These are phyloP conservation scores for Ganoderma lingzhi DNA, from an alignment of 1,284 basidiomycete species.

Conservation along the genomic window DNA sequence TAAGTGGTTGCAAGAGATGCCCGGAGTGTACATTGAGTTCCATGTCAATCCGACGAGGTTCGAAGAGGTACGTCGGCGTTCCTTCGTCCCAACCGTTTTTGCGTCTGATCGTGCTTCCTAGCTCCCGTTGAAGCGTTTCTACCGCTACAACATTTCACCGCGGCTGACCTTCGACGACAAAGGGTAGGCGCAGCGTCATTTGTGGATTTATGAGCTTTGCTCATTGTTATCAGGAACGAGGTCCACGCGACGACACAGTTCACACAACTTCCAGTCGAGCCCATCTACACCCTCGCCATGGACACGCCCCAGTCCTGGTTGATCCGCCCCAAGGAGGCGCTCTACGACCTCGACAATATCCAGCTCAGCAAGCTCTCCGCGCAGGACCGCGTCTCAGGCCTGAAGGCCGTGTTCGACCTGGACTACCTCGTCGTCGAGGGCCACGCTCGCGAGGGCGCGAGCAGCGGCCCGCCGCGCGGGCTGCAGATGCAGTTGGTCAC, in stretches of 20 bases:
- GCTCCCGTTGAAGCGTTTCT: constrained; percentile 95
- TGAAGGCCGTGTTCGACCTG: constrained; percentile 88
- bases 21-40: constrained; percentile 74
- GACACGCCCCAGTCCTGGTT: constrained; percentile 93
- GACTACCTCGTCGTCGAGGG: constrained; percentile 95
- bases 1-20: constrained; percentile 67
- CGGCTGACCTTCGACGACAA: constrained; percentile 71
- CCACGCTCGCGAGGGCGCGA: constrained; percentile 81
- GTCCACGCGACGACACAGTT: constrained; percentile 59
- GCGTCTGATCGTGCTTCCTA: constrained; percentile 39
- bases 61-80: constrained; percentile 61
- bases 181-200: constrained; percentile 59
- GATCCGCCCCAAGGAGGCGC: constrained; percentile 87
- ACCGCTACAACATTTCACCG: constrained; percentile 78
- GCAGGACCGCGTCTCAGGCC: constrained; percentile 58
- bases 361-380: constrained; percentile 76
- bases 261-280: constrained; percentile 63
- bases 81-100: background rate
- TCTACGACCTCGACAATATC: constrained; percentile 97
- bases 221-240: constrained; percentile 53
- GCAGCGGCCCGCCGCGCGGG: constrained; percentile 78
- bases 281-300: constrained; percentile 93
- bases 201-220: background rate
- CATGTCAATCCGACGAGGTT: constrained; percentile 77
- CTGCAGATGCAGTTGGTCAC: constrained; percentile 83